A percentile compares a stretch with the other conserved stretches of the same genome.
phyloP scores from a whole-genome alignment of 2,329 filamentous ascomycete genomes.

The Periconia sp. region DNA sequence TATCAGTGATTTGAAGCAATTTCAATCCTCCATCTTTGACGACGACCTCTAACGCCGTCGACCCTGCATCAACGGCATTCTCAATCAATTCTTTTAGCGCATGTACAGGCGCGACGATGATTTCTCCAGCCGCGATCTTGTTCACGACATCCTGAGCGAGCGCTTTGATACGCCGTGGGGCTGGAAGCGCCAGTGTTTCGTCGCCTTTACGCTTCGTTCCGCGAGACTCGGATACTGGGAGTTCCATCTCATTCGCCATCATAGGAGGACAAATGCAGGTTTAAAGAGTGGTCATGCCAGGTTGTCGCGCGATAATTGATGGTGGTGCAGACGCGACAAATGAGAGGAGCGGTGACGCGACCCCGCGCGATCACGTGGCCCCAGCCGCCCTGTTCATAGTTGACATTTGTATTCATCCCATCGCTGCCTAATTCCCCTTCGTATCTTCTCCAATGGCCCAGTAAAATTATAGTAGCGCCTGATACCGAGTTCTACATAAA shows the following conservation, averaged over 20 bases:
- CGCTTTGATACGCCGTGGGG: slow-evolving; percentile 66
- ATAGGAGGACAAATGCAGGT: slow-evolving; percentile 1
- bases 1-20: slow-evolving; percentile 94
- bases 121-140: slow-evolving; percentile 97
- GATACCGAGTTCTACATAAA: no score
- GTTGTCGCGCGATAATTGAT: slow-evolving; percentile 9
- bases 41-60: slow-evolving; percentile 86
- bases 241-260: slow-evolving; percentile 41
- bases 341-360: slow-evolving; percentile 22
- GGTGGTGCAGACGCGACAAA: slow-evolving; percentile 11
- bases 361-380: slow-evolving; percentile 27
- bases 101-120: slow-evolving; percentile 96
- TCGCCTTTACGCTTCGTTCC: slow-evolving; percentile 46
- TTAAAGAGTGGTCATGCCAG: slow-evolving; percentile 7
- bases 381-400: no score
- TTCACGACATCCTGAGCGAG: slow-evolving; percentile 93
- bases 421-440: not conserved
- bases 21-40: slow-evolving; percentile 96
- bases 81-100: slow-evolving; percentile 96
- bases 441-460: no score
- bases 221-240: slow-evolving; percentile 32
- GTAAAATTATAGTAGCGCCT: no score
- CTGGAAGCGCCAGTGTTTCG: slow-evolving; percentile 38
- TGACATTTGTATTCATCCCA: no score
- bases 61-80: slow-evolving; percentile 96